Conservation (phyloP, 2,329 filamentous ascomycete genomes). For the Venturiaceae sp. region DNA sequence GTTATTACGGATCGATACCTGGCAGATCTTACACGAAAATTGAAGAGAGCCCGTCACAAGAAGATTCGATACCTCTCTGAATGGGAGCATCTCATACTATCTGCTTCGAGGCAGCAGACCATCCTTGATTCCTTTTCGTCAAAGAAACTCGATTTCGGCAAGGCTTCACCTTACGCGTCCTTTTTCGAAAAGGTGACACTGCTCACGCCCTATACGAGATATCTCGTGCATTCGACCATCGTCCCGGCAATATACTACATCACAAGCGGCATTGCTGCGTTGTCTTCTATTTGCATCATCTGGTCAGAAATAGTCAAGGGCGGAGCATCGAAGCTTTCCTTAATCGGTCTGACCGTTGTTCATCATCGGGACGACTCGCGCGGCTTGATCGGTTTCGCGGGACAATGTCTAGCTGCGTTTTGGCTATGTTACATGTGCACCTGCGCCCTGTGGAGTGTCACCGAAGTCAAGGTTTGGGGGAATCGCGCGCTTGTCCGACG, state of each 20-base stretch:
- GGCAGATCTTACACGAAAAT: slow-evolving; percentile 74
- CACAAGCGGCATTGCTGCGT: slow-evolving; percentile 56
- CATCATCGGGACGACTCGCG: slow-evolving; percentile 63
- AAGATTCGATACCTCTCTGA: slow-evolving; percentile 74
- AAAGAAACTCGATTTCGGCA: slow-evolving; percentile 67
- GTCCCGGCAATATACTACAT: slow-evolving; percentile 58
- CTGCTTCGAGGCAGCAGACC: slow-evolving; percentile 65
- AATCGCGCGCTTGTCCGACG: slow-evolving; percentile 82
- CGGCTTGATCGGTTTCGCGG: slow-evolving; percentile 73
- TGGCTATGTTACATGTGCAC: slow-evolving; percentile 98
- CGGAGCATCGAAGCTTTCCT: slow-evolving; percentile 59
- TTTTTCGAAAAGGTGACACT: slow-evolving; percentile 30
- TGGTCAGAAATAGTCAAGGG: slow-evolving; percentile 91
- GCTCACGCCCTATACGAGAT: slow-evolving; percentile 73
- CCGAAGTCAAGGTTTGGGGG: slow-evolving; percentile 95
- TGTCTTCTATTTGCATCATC: slow-evolving; percentile 73
- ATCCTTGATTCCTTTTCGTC: slow-evolving; percentile 78
- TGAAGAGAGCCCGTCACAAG: slow-evolving; percentile 74
- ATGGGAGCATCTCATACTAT: slow-evolving; percentile 70
- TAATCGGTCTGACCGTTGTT: slow-evolving; percentile 58
- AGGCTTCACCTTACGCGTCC: slow-evolving; percentile 27
- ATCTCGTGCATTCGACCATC: slow-evolving; percentile 64
- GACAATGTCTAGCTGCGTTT: slow-evolving; percentile 70
- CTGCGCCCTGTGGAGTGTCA: slow-evolving; percentile 77
- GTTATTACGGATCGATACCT: slow-evolving; percentile 91